Base-by-base conservation (phyloP, 2,329 filamentous ascomycete species). In the Madurella mycetomatis region DNA sequence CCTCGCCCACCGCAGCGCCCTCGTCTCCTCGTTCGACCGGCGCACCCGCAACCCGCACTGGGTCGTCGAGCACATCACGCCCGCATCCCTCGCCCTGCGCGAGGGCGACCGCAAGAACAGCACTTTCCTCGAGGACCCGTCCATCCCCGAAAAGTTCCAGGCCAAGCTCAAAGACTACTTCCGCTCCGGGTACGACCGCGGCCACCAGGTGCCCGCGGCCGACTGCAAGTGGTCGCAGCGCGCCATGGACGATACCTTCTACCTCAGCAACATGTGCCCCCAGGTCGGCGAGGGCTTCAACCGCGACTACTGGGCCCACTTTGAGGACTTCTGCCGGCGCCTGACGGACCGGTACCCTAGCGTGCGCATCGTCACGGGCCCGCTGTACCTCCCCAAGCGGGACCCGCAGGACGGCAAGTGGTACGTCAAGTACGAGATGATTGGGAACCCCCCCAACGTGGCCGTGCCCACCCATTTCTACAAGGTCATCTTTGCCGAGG, bases 271-370 rank as follows among this genome's bases (percentile, higher is more conserved):
- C 76, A 99, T 99, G 92, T 96, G 92, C 68, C 94, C 94, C 32
- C 94, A 99, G 75, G 94, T 99, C 31, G 94, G 94, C 62, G 90
- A 96, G 69, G 94, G 94, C 55, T 99, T 99, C 80, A 99, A 99
- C 76, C 83, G 94, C 49, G 94, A 99, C 75, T 99, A 99, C 81
- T 99, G 94, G 94, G 88, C 94, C 39, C 94, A 99, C 71, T 92
- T 99, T 62, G 94, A 99, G 75, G 92, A 96, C 68, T 99, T 97
- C 68, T 96, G 92, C 74, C 83, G 94, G 9, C 79, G 90, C 16
- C 77, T 99, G 61, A 92, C 92, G 1, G 74, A 77, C 45, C 80
- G 77, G 51, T 99, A 96, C 68, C 92, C 92, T 1, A 88, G 83
- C 41, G 92, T 99, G 25, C 82, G 94, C 58, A 86, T 97, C 62